Percentiles rank a stretch among this genome's conserved stretches.
Conservation (phyloP, 2,329 filamentous ascomycete genomes). For the Cyphellophora europaea region DNA sequence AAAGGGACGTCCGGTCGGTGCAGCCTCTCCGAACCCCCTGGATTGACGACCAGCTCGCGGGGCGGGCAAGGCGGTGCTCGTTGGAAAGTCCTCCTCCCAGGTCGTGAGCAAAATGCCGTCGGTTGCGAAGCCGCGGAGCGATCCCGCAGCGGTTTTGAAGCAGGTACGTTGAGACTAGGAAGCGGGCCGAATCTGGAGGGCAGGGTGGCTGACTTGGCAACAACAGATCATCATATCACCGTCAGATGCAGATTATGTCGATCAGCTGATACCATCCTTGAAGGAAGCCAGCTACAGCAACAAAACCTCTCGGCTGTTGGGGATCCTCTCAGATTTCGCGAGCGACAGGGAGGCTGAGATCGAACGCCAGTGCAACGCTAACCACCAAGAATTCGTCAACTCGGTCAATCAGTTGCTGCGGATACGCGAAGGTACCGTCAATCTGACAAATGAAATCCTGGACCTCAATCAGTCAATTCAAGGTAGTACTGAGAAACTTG, state of each 20-base stretch:
- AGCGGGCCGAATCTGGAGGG: too few species aligned
- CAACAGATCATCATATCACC: slow-evolving; percentile 87
- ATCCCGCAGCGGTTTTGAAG: slow-evolving; percentile 29
- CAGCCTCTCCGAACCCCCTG: too few species aligned
- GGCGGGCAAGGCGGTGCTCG: too few species aligned
- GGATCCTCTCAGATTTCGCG: slow-evolving; percentile 72
- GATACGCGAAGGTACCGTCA: slow-evolving; percentile 82
- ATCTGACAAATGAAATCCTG: slow-evolving; percentile 81
- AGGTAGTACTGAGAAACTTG: slow-evolving; percentile 84
- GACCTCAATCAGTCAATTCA: slow-evolving; percentile 92
- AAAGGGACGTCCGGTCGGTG: too few species aligned
- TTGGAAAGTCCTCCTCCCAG: too few species aligned
- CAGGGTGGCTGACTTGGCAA: too few species aligned
- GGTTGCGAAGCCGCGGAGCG: slow-evolving; percentile 23
- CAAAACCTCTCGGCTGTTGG: slow-evolving; percentile 62
- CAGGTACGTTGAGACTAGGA: too few species aligned
- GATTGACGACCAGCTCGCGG: too few species aligned
- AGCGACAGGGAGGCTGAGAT: slow-evolving; percentile 84
- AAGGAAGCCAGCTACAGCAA: slow-evolving; percentile 77
- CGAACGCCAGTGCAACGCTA: slow-evolving; percentile 85
- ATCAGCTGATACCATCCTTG: slow-evolving; percentile 87
- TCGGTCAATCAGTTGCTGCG: slow-evolving; percentile 91
- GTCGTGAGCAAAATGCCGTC: slow-evolving; percentile 32
- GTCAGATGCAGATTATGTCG: slow-evolving; percentile 86
- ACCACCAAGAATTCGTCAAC: slow-evolving; percentile 91